Base-by-base conservation (phyloP, 495 filamentous ascomycete species). In the Lophiostoma macrostomum region DNA sequence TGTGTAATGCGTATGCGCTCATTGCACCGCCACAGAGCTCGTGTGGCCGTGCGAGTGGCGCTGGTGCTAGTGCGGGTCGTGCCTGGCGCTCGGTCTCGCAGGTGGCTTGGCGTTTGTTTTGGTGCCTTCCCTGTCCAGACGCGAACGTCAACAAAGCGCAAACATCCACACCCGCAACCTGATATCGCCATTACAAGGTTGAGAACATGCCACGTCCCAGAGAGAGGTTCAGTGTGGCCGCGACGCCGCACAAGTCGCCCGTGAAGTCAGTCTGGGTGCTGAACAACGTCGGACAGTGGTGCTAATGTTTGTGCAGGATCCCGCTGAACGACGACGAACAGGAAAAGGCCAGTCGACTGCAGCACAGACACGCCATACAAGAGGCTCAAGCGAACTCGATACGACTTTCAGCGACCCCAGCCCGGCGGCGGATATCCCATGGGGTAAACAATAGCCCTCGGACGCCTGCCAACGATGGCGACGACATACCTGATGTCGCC, bases 311-410 rank as follows among this genome's bases (percentile, higher is more conserved):
- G n/a, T n/a, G 24, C 55, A 72, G 71, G 54, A 94, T 98, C 48
- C 91, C 94, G 8, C 79, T 99, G 32, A 96, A 97, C 71, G 93
- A 99, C 78, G 93, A 99, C 73, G 81, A 81, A 53, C 81, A 81
- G 45, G 93, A 99, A 69, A 96, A 95, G 70, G 89, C 89, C 29
- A 83, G 85, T 61, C 85, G 94, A 24, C 75, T 90, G 61, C 88
- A 95, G 64, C 87, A 88, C 47, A 82, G 93, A 60, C 88, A 91
- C 64, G 89, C 88, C 34, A 80, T 87, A 31, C 88, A 96, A 69
- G 86, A 94, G 66, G 82, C 85, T 49, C 94, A 97, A 65, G 87
- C 91, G 78, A 89, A 90, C 69, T 83, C 94, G 67, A 83, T 97
- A 50, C 86, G 86, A 66, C 87, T 89, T 19, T 93, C 93, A 24